Evolutionary conservation across 176 grass and related monocot species (phyloP).

Genomic region (maize (Zea mays)): Zm-B73-REFERENCE-NAM-5.0 NC_050104.1:16510501-16511000

Average conservation of each 20-base stretch:
- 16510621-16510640: conserved; percentile 37
- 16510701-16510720: not conserved
- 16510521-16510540: not conserved
- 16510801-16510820: not conserved
- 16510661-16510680: not conserved
- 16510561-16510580: not conserved
- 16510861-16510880: not conserved
- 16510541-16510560: not conserved
- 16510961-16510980: not conserved
- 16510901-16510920: not conserved
- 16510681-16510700: not conserved
- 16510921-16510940: not conserved
- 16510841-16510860: not conserved
- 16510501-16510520: not conserved
- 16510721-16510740: not conserved
- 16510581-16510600: not conserved
- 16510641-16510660: not conserved
- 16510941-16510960: not conserved
- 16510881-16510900: not conserved
- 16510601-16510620: not conserved
- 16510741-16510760: not conserved
- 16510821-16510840: not conserved
- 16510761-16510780: not conserved
- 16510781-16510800: not conserved
- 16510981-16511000: not conserved